Conservation (phyloP, 169 alveolate genomes). For the Plasmodium cynomolgi region DNA sequence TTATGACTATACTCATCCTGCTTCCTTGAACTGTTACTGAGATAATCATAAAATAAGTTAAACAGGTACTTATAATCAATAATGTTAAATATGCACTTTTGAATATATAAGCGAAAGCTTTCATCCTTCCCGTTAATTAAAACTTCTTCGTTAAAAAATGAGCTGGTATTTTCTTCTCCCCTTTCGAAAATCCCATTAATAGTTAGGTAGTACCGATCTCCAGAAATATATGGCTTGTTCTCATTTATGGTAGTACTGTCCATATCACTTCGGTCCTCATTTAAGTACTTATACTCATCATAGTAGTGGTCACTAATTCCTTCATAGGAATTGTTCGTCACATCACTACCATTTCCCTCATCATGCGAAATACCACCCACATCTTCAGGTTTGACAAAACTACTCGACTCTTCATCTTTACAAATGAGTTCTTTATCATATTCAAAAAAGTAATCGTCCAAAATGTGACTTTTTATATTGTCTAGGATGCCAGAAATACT, state of each 20-base stretch:
- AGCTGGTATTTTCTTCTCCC: not conserved
- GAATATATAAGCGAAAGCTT: constrained; percentile 65
- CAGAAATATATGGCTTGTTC: not conserved
- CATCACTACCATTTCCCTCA: constrained; percentile 18
- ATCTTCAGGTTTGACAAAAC: not conserved
- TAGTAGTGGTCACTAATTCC: constrained; percentile 48
- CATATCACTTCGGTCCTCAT: constrained; percentile 42
- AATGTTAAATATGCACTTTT: constrained; percentile 42
- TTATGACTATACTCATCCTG: constrained; percentile 56
- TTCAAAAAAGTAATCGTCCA: constrained; percentile 65
- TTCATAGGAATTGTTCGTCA: constrained; percentile 50
- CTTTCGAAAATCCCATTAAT: constrained; percentile 54
- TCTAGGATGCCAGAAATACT: constrained; percentile 29
- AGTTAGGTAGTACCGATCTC: constrained; percentile 12
- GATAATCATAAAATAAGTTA: constrained; percentile 46
- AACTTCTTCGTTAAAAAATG: constrained; percentile 32
- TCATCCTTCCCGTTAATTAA: constrained; percentile 55
- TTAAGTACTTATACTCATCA: constrained; percentile 22
- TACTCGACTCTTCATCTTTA: constrained; percentile 9
- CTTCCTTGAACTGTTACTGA: constrained; percentile 10
- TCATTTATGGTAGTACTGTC: constrained; percentile 62
- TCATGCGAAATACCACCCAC: not conserved
- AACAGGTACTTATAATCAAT: constrained; percentile 63
- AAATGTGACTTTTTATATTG: constrained; percentile 47
- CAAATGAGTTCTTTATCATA: constrained; percentile 26